Evolutionary conservation across 768 basidiomycete species (phyloP), one percentile per base, ranked within the genome.

Genomic region (Galerina sulciceps): DNA sequence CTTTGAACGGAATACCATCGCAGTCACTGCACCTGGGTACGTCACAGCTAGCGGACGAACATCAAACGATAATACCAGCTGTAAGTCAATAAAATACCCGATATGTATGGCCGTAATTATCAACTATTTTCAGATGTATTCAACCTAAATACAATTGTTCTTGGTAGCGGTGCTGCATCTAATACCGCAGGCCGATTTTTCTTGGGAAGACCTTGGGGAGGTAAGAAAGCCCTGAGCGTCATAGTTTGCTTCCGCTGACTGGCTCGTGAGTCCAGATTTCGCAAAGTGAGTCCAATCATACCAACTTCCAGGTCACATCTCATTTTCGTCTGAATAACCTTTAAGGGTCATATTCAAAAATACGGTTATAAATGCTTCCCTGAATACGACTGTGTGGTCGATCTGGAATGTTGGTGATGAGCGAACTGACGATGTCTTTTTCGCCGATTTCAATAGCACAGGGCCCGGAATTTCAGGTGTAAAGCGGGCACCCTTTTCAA

Each of bases 1-100:
- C 67, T 83, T 83, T 53, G 79, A 78, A 13, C 75, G 77, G 0
- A 82, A 81, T 57, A 82, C 80, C 0, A 80, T 84, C 23, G 81
- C 72, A 0, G 75, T 80, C 9, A 74, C 72, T 6, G 79, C 71
- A 38, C 67, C 73, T 35, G 83, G 82, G 6, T 81, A 66, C 47
- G 72, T 84, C 26, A 83, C 82, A 6, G 83, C 83, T 1, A 80
- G 72, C 51, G 83, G 83, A 6, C 76, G 82, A 15, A 63, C 74
- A 55, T 75, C 79, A 1, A 70, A 79, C 44, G 81, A 84, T 62
- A 61, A 57, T 31, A 77, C 76, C 13, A 81, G 80, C 44, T 83
- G 82, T 82, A 57, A 67, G 79, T 65, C 11, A 11, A 20, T 6
- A 36, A 18, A 15, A 37, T 18, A 15, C 49, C 47, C 22, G 10